Evolutionary conservation across 2,329 filamentous ascomycete species (phyloP).

Genomic region (Ilyonectria robusta): DNA sequence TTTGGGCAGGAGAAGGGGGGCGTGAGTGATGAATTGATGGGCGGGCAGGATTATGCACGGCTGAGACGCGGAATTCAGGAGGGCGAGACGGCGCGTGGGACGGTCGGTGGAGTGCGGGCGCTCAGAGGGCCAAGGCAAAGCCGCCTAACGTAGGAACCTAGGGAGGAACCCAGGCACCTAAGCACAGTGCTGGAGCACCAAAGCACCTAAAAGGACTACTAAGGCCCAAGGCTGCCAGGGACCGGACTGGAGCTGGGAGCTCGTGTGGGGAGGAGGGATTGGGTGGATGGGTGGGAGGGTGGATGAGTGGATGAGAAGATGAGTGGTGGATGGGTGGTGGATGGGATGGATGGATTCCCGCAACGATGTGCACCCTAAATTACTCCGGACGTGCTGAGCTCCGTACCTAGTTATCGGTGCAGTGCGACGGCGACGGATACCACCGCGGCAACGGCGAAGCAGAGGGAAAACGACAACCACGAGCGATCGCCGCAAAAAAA

Average conservation of each 20-base stretch:
- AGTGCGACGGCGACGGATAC: neutral
- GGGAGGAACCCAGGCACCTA: neutral
- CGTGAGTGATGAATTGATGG: neutral
- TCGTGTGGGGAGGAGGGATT: conserved; percentile 11
- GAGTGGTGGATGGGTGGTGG: neutral
- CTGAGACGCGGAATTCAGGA: conserved; percentile 51
- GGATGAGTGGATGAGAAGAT: neutral
- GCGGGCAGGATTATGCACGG: conserved; percentile 47
- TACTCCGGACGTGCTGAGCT: neutral
- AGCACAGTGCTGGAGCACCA: neutral
- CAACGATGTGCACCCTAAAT: neutral
- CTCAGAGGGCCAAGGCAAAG: conserved; percentile 29
- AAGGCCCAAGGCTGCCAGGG: conserved; percentile 8
- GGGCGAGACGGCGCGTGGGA: conserved; percentile 48
- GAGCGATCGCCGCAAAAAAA: neutral
- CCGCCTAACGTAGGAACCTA: neutral
- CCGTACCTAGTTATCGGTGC: no score
- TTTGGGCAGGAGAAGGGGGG: conserved; percentile 36
- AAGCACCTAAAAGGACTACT: neutral
- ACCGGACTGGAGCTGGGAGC: conserved; percentile 8
- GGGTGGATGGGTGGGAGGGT: neutral
- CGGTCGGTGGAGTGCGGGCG: conserved; percentile 47
- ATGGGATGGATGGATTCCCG: neutral
- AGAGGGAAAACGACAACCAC: neutral
- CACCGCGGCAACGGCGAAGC: neutral